Conservation (phyloP, 495 filamentous ascomycete species). For the Aspergillus steynii region DNA sequence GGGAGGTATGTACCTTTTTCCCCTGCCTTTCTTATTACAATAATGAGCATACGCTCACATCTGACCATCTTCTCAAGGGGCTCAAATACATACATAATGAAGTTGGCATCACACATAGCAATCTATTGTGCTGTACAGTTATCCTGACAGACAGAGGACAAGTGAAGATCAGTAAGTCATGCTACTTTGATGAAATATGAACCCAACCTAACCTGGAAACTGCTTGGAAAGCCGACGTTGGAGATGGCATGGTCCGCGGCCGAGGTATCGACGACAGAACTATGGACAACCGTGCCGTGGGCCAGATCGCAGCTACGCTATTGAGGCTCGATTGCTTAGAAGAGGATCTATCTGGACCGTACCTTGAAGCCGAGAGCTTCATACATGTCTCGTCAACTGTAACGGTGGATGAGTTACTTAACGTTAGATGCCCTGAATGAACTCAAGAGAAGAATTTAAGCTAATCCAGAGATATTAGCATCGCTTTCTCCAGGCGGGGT, state of each 20-base stretch:
- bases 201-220: background rate
- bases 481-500: background rate
- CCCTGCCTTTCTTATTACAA: background rate
- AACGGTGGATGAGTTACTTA: conserved; percentile 7
- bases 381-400: background rate
- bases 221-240: conserved; percentile 6
- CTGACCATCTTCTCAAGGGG: conserved; percentile 5
- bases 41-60: background rate
- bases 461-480: background rate
- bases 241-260: conserved; percentile 9
- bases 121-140: conserved; percentile 10
- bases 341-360: background rate
- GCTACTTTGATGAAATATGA: background rate
- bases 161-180: conserved; percentile 14
- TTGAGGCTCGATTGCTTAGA: conserved; percentile 6
- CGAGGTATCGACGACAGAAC: background rate
- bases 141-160: conserved; percentile 9
- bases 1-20: conserved; percentile 6
- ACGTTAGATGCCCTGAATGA: background rate
- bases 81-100: conserved; percentile 15
- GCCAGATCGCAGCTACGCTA: conserved; percentile 6
- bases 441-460: background rate
- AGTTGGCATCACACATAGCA: conserved; percentile 13
- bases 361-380: conserved; percentile 9
- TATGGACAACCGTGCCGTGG: conserved; percentile 7